Percentiles rank a stretch among this genome's conserved stretches.
Conservation (phyloP, 1,284 basidiomycete species). For the Ustilago bromivora region DNA sequence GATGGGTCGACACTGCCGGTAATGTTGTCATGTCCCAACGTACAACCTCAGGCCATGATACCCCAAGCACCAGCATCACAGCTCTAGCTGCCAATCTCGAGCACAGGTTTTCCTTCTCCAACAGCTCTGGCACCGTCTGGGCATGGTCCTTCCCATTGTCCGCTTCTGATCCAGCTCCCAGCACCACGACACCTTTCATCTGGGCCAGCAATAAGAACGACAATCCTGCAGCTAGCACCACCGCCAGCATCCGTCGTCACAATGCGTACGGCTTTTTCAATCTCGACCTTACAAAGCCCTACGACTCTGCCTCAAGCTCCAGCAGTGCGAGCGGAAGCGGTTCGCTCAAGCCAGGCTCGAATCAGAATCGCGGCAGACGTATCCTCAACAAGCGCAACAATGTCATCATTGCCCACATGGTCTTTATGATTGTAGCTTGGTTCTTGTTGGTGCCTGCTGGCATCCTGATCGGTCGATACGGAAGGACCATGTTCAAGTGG, state of each 20-base stretch:
- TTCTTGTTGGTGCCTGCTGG: conserved; percentile 76
- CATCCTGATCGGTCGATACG: conserved; percentile 75
- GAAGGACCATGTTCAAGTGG: conserved; percentile 76
- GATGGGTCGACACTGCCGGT: conserved; percentile 76
- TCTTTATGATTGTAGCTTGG: conserved; percentile 72
- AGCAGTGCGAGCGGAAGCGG: conserved; percentile 3
- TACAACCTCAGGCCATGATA: conserved; percentile 71
- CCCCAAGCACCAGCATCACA: conserved; percentile 72
- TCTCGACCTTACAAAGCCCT: conserved; percentile 60
- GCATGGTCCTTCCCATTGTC: conserved; percentile 51
- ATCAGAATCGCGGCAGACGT: conserved; percentile 9
- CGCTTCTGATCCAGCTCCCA: conserved; percentile 24
- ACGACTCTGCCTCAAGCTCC: conserved; percentile 24
- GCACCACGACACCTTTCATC: conserved; percentile 46
- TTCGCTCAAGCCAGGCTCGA: conserved; percentile 11
- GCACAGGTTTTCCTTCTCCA: conserved; percentile 29
- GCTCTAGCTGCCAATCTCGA: conserved; percentile 36
- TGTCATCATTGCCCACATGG: conserved; percentile 56
- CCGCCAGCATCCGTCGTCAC: conserved; percentile 40
- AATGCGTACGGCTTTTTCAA: conserved; percentile 35
- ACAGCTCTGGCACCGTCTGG: conserved; percentile 47
- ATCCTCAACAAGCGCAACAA: conserved; percentile 38
- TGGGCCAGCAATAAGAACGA: conserved; percentile 52
- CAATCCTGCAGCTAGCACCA: conserved; percentile 31
- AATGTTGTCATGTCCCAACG: conserved; percentile 76